Base-by-base conservation (phyloP, 176 grass and related monocot species). In the Phoenix dactylifera region DNA sequence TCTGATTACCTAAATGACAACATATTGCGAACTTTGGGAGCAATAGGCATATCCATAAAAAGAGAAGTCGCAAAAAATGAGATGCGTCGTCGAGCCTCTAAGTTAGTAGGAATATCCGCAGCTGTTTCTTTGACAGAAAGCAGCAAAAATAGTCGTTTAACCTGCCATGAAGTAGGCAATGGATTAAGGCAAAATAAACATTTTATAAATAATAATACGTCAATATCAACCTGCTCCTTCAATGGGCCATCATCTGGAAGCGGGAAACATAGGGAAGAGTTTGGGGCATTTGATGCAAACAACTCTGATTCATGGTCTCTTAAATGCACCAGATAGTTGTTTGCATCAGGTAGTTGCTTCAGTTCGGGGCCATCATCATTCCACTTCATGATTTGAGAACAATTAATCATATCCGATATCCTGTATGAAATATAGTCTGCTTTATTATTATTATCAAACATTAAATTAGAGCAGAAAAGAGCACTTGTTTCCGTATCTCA, bases 31-130 rank as follows among this genome's bases (percentile, higher is more conserved):
- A 96, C 91, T 76, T 74, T 87, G 50, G 91, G 91, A 74, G 91
- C 86, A 74, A 59, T 44, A 26, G 91, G 91, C 83, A 96, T 90
- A 82, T 84, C 80, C 91, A 96, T 96, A 69, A 96, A 96, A 49
- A 96, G 75, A 75, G 86, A 96, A 51, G 86, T 96, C 18, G 91
- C 83, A 54, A 96, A 87, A 71, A 90, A 96, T 62, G 86, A 87
- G 75, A 96, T 90, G 26, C 91, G 76, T 50, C 83, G 74, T 61
- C 64, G 68, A 69, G 91, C 91, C 74, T 96, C 91, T 76, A 74
- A 62, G 69, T 96, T 96, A 49, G 91, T 75, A 58, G 86, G 91
- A 68, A 90, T 60, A 67, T 87, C 86, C 50, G 65, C 72, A 63
- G 60, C 83, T 73, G 81, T 90, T 32, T 96, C 91, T 73, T 96